phyloP scores from a whole-genome alignment of 2,329 filamentous ascomycete genomes.

The Capronia americana region DNA sequence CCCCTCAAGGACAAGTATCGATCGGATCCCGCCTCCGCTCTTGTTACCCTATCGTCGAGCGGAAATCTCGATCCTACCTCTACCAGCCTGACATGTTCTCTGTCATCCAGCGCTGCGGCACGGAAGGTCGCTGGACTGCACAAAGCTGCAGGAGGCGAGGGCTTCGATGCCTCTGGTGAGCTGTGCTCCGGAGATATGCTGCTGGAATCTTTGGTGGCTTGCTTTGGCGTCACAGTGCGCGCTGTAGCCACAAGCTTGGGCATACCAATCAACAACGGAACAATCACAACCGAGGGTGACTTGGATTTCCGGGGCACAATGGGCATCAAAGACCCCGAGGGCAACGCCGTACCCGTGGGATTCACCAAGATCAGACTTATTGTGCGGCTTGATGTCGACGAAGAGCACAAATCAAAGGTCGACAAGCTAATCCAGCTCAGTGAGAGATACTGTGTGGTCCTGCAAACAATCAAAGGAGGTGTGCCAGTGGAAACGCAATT shows the following conservation, averaged over 20 bases:
- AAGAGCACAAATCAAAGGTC: constrained; percentile 50
- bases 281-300: constrained; percentile 55
- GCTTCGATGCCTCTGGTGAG: constrained; percentile 52
- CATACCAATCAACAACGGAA: constrained; percentile 53
- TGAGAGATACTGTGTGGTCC: constrained; percentile 57
- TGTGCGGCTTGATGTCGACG: constrained; percentile 52
- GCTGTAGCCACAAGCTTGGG: constrained; percentile 57
- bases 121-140: constrained; percentile 56
- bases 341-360: constrained; percentile 52
- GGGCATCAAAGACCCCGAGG: constrained; percentile 51
- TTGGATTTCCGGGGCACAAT: constrained; percentile 58
- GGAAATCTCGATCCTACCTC: constrained; percentile 54
- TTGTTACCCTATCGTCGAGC: constrained; percentile 55
- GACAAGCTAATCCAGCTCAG: constrained; percentile 56
- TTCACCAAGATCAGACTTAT: constrained; percentile 55
- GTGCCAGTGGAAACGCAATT: constrained; percentile 45
- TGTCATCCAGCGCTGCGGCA: constrained; percentile 52
- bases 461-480: constrained; percentile 50
- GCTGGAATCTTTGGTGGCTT: constrained; percentile 58
- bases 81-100: constrained; percentile 53
- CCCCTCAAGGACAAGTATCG: constrained; percentile 57
- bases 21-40: constrained; percentile 51
- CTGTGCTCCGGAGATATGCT: constrained; percentile 59
- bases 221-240: constrained; percentile 59
- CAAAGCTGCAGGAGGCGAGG: constrained; percentile 55